Evolutionary conservation across 306 rosid genomes (phyloP).

Genomic region (Macrotyloma uniflorum): DNA sequence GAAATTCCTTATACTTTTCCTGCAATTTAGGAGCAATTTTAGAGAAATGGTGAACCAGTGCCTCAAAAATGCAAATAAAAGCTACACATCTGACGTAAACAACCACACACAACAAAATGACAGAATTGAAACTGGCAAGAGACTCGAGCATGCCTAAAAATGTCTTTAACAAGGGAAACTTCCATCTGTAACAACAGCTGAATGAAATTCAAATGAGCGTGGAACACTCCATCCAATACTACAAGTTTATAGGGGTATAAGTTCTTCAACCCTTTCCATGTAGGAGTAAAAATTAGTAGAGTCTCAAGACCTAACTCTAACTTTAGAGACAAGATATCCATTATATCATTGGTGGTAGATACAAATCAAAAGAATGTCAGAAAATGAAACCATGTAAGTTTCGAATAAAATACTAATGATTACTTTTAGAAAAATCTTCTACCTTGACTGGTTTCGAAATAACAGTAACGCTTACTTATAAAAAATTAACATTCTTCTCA

Average conservation of each 20-base stretch:
- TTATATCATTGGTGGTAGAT: background rate
- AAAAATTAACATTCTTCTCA: background rate
- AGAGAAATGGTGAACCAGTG: constrained; percentile 1
- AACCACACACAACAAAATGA: background rate
- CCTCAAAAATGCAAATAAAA: background rate
- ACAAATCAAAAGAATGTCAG: background rate
- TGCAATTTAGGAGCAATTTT: constrained; percentile 47
- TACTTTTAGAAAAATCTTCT: background rate
- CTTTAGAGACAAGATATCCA: background rate
- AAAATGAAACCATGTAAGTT: background rate
- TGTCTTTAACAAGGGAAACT: constrained; percentile 3
- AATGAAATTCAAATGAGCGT: constrained; percentile 12
- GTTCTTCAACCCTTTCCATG: background rate
- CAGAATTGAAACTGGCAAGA: background rate
- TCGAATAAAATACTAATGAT: background rate
- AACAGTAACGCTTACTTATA: background rate
- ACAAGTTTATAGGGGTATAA: background rate
- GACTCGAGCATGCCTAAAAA: background rate
- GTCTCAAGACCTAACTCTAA: background rate
- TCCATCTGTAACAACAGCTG: background rate
- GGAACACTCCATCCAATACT: constrained; percentile 2
- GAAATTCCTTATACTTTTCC: constrained; percentile 78
- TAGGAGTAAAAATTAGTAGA: background rate
- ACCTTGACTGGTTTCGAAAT: background rate
- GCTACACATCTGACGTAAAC: background rate